Conservation (phyloP, 495 filamentous ascomycete genomes). For the Ramalina intermedia region DNA sequence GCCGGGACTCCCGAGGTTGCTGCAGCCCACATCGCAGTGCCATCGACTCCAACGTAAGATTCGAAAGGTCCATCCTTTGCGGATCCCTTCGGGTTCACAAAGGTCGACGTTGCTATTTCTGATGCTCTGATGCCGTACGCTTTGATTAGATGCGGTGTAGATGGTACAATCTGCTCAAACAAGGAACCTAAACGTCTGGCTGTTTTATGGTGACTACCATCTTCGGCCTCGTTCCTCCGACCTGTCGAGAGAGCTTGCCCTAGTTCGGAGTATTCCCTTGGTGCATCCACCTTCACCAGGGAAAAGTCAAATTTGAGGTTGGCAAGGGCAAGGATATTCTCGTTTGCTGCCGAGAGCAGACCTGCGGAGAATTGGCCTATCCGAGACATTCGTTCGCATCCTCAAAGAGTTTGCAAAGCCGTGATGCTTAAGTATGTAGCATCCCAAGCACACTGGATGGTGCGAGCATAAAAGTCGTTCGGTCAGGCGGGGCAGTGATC, state of each 20-base stretch:
- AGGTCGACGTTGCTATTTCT: slow-evolving; percentile 16
- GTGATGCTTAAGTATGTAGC: no score
- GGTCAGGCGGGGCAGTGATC: no score
- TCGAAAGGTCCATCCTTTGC: slow-evolving; percentile 10
- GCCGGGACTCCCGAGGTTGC: slow-evolving; percentile 23
- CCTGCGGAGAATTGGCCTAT: slow-evolving; percentile 3
- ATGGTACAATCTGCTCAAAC: slow-evolving; percentile 16
- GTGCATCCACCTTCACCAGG: slow-evolving; percentile 17
- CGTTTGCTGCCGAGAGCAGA: slow-evolving; percentile 3
- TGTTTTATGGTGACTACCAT: slow-evolving; percentile 14
- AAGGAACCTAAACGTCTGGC: slow-evolving; percentile 19
- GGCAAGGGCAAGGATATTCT: slow-evolving; percentile 8
- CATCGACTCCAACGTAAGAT: slow-evolving; percentile 15
- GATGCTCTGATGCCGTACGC: slow-evolving; percentile 26
- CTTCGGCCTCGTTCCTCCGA: slow-evolving; percentile 16
- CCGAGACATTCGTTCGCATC: background rate
- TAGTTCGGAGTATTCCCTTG: slow-evolving; percentile 16
- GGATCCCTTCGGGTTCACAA: slow-evolving; percentile 6
- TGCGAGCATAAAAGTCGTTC: no score
- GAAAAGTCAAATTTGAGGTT: slow-evolving; percentile 22
- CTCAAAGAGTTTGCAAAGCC: no score
- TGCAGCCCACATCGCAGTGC: slow-evolving; percentile 25
- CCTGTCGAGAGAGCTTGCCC: slow-evolving; percentile 13
- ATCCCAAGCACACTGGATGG: no score
- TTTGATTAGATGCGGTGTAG: slow-evolving; percentile 20